Percentiles rank a stretch among this genome's conserved stretches.
These are phyloP conservation scores for Blastobotrys muscicola DNA, from an alignment of 805 yeast species.

Conservation along the genomic window DNA sequence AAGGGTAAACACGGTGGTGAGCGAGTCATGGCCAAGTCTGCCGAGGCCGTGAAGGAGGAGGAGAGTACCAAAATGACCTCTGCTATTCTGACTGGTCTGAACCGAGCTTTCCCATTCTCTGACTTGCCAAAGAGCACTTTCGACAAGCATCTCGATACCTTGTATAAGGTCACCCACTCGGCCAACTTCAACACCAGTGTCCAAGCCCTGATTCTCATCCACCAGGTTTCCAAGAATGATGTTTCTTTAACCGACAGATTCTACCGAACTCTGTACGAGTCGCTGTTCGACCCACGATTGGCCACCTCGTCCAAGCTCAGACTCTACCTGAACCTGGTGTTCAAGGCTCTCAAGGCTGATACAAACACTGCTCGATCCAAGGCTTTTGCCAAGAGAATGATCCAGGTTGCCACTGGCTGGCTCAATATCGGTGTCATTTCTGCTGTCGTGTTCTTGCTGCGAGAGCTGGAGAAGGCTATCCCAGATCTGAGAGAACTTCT, in stretches of 20 bases:
- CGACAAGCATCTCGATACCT: conserved; percentile 67
- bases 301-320: conserved; percentile 87
- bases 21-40: conserved; percentile 22
- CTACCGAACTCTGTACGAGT: conserved; percentile 82
- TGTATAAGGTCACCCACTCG: conserved; percentile 86
- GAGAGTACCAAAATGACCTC: conserved; percentile 77
- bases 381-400: conserved; percentile 84
- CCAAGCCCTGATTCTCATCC: conserved; percentile 80
- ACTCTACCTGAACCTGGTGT: conserved; percentile 76
- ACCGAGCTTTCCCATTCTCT: conserved; percentile 92
- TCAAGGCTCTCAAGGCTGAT: conserved; percentile 74
- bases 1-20: conserved; percentile 71
- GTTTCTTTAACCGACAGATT: conserved; percentile 40
- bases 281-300: conserved; percentile 75
- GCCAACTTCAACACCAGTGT: conserved; percentile 89
- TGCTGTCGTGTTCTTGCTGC: conserved; percentile 69
- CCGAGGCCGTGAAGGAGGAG: conserved; percentile 42
- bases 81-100: conserved; percentile 87
- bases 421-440: conserved; percentile 77
- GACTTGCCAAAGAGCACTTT: conserved; percentile 55
- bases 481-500: conserved; percentile 64
- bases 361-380: conserved; percentile 51
- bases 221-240: conserved; percentile 64
- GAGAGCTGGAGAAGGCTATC: conserved; percentile 52
- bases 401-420: conserved; percentile 83